Percentiles rank a stretch among this genome's conserved stretches.
Evolutionary conservation across 2,329 filamentous ascomycete species (phyloP).

Genomic region (Nigrospora osmanthi): DNA sequence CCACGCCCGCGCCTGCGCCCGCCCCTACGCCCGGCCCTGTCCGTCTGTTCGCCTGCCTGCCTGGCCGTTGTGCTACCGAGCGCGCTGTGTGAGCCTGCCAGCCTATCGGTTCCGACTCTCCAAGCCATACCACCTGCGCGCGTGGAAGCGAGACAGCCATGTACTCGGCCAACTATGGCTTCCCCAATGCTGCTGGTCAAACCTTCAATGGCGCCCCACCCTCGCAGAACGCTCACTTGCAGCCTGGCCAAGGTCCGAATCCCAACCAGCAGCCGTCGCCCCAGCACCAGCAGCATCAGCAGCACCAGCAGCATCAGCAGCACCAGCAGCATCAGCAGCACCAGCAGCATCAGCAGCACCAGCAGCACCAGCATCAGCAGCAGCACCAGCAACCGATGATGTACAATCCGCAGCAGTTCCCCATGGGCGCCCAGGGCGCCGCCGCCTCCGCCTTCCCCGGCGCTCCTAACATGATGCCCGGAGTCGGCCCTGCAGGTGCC

Average conservation of each 20-base stretch:
- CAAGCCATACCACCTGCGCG: background rate
- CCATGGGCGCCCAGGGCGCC: constrained; percentile 40
- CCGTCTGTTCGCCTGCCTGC: background rate
- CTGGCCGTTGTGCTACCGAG: background rate
- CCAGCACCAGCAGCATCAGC: constrained; percentile 11
- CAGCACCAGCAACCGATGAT: constrained; percentile 38
- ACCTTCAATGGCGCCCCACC: constrained; percentile 41
- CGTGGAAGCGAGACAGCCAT: constrained; percentile 28
- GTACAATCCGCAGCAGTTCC: constrained; percentile 52
- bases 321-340: constrained; percentile 30
- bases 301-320: constrained; percentile 12
- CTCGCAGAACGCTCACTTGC: constrained; percentile 37
- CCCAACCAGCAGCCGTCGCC: constrained; percentile 8
- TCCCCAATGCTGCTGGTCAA: constrained; percentile 42
- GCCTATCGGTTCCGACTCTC: background rate
- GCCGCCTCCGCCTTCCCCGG: constrained; percentile 42
- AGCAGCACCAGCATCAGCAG: constrained; percentile 11
- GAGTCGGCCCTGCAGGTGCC: constrained; percentile 38
- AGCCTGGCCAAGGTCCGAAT: constrained; percentile 30
- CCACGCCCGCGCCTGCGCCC: background rate
- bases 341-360: constrained; percentile 6
- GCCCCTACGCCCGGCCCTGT: background rate
- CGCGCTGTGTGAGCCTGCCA: background rate
- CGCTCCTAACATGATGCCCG: constrained; percentile 48
- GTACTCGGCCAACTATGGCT: constrained; percentile 49